phyloP scores from a whole-genome alignment of 108 stramenopile species.

The Pseudonitzschia delicatissima region DNA sequence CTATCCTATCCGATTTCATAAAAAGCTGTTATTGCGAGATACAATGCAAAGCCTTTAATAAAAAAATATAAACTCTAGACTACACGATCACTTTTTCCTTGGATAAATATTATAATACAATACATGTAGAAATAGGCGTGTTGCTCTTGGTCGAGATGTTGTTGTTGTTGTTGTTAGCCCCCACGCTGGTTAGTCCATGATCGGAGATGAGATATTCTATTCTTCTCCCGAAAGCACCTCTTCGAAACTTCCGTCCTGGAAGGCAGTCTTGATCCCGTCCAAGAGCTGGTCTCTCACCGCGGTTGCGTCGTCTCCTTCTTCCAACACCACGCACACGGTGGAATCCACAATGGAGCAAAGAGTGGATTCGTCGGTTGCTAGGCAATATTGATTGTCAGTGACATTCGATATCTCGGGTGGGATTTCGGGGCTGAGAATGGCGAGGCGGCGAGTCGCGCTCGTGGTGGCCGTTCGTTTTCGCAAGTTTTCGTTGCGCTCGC shows the following conservation, averaged over 20 bases:
- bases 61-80: no score
- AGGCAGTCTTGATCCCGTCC: conserved; percentile 38
- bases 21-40: no score
- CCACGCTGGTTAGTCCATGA: no score
- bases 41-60: no score
- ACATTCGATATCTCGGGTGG: conserved; percentile 42
- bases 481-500: neutral
- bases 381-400: conserved; percentile 37
- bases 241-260: conserved; percentile 45
- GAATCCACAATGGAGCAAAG: conserved; percentile 28
- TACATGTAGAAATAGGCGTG: no score
- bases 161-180: no score
- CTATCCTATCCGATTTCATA: no score
- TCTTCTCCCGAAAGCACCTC: no score
- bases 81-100: no score
- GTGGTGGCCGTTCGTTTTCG: neutral
- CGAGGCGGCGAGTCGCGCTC: conserved; percentile 23
- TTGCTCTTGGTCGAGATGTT: no score
- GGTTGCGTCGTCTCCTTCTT: conserved; percentile 47
- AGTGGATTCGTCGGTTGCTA: neutral
- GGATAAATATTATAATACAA: no score
- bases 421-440: conserved; percentile 38
- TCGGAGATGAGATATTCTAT: no score
- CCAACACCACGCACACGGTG: conserved; percentile 43
- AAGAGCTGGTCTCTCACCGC: conserved; percentile 24